Evolutionary conservation across 768 basidiomycete genomes (phyloP), one percentile per base, ranked within the genome.

Genomic region (Lactarius evosmus): DNA sequence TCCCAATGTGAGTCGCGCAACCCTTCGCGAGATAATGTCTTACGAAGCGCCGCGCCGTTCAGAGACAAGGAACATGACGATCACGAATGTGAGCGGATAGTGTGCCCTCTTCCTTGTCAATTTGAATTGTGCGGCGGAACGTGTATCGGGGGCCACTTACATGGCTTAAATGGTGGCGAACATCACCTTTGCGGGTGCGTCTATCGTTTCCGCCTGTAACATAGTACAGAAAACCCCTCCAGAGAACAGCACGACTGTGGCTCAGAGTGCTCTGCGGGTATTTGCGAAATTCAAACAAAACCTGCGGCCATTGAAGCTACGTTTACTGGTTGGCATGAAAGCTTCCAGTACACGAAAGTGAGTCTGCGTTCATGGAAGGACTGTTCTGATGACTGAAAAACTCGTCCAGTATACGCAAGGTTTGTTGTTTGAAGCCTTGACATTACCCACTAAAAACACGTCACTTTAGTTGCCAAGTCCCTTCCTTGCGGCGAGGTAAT

Each of bases 321-420:
- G 0, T 87, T 86, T 67, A 81, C 79, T 0, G 85, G 85, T 0
- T 74, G 72, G 60, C 81, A 85, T 54, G 82, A 83, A 64, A 83
- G 80, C 0, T 87, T 85, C 68, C 79, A 83, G 68, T 87, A 83
- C 55, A 87, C 86, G 0, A 86, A 87, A 77, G 85, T 83, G 57
- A 25, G 54, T 33, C 14, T 17, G 12, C 22, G 0, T 14, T 34
- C 19, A 16, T 32, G 19, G 17, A 19, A 29, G 8, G 17, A n/a
- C 19, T 25, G 19, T 19, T 9, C 33, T 36, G 22, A 25, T 17
- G 2, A 22, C 12, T 25, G 7, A 25, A 7, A 30, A 19, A n/a
- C 22, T 1, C 22, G 1, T 22, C 8, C 30, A 85, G 83, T 85
- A 84, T 67, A 75, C 79, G 1, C 84, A 84, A 75, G 80, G 82